Percentiles rank a stretch among this genome's conserved stretches.
Conservation (phyloP, 495 filamentous ascomycete genomes). For the Annulohypoxylon moriforme region DNA sequence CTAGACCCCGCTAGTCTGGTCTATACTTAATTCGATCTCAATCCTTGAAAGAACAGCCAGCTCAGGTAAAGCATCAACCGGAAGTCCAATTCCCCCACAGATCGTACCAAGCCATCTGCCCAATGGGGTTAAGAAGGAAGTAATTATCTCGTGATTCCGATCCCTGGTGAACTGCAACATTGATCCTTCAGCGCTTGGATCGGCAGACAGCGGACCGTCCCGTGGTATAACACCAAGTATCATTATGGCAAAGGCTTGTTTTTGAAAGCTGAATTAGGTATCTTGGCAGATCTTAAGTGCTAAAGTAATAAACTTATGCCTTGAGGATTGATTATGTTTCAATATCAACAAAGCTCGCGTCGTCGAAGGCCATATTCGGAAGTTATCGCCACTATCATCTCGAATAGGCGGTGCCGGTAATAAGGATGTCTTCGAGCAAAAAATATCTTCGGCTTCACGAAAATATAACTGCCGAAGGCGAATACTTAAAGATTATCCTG, state of each 20-base stretch:
- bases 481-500: background rate
- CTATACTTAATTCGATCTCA: conserved; percentile 8
- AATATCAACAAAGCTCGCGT: background rate
- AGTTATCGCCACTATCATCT: background rate
- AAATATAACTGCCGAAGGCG: conserved; percentile 8
- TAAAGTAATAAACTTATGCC: background rate
- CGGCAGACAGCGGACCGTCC: conserved; percentile 23
- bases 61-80: background rate
- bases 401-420: background rate
- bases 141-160: conserved; percentile 13
- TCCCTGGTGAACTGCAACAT: background rate
- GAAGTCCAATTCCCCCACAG: conserved; percentile 10
- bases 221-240: conserved; percentile 5
- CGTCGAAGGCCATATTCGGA: background rate
- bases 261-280: background rate
- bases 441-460: conserved; percentile 1
- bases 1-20: conserved; percentile 13
- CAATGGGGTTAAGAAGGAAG: conserved; percentile 9
- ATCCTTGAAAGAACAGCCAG: conserved; percentile 4
- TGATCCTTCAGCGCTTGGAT: conserved; percentile 25
- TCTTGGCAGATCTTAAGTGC: background rate
- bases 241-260: background rate
- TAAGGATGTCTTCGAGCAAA: background rate
- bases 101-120: background rate
- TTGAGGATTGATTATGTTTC: background rate